These are phyloP conservation scores for Fusarium sp. DNA, from an alignment of 2,329 filamentous ascomycete genomes.

Conservation along the genomic window DNA sequence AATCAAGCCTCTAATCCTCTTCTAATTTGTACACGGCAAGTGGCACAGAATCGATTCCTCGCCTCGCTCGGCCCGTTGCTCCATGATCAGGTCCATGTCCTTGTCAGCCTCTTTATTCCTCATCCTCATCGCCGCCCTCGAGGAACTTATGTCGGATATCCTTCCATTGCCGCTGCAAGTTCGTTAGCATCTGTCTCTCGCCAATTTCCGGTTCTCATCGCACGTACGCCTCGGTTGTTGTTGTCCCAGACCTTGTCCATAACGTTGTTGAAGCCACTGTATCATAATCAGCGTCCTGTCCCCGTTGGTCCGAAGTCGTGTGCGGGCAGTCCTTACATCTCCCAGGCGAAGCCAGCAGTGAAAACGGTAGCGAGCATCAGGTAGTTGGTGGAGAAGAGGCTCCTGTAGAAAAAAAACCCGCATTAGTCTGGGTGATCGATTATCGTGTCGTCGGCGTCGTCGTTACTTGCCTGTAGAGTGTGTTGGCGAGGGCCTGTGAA, in stretches of 20 bases:
- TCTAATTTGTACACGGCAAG: conserved; percentile 49
- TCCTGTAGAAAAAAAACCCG: conserved; percentile 60
- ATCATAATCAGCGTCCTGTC: conserved; percentile 45
- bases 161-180: conserved; percentile 93
- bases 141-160: conserved; percentile 95
- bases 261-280: conserved; percentile 81
- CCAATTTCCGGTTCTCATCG: not conserved
- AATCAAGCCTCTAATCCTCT: conserved; percentile 44
- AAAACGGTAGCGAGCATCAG: conserved; percentile 91
- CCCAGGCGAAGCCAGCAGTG: conserved; percentile 85
- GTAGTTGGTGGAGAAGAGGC: conserved; percentile 86
- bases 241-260: conserved; percentile 91
- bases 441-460: conserved; percentile 27
- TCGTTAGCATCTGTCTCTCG: conserved; percentile 41
- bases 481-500: conserved; percentile 49
- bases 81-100: conserved; percentile 18
- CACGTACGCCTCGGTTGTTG: conserved; percentile 89
- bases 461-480: conserved; percentile 54
- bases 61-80: conserved; percentile 31
- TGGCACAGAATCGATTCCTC: conserved; percentile 40
- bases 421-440: conserved; percentile 40
- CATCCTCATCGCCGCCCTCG: conserved; percentile 67
- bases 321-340: conserved; percentile 75
- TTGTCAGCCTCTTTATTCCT: conserved; percentile 32
- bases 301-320: conserved; percentile 28